Evolutionary conservation across 176 grass and related monocot species (phyloP), one percentile per base, ranked within the genome.

Genomic region (Lolium rigidum): DNA sequence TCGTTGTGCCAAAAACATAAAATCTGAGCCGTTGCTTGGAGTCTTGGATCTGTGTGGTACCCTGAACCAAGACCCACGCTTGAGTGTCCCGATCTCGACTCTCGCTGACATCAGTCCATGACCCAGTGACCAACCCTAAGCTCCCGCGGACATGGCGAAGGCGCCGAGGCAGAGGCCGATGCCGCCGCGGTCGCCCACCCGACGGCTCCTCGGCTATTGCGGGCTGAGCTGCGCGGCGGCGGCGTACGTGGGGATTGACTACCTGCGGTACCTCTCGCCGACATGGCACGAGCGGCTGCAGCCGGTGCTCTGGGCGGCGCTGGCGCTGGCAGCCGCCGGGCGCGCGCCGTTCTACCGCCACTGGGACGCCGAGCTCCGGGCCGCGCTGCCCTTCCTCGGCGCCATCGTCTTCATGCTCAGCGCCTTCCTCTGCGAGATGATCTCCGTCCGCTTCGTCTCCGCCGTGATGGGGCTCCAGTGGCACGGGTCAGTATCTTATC

Each of bases 381-480:
- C 87, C 24, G 97, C 90, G n/a, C 75, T 92, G 48, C 86, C 90
- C 44, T 98, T 98, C 75, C 85, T 98, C 75, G 92, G 69, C 6
- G 75, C 94, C 26, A 46, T 98, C 21, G 88, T 54, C 61, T 98
- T 98, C 90, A 82, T 99, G 90, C 92, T 99, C 56, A 35, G 83
- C 16, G 86, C 97, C 2, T 85, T 92, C 18, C 84, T 98, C 12
- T 85, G 77, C 76, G 97, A 98, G 83, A 17, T 13, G 17, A 88
- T 85, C 81, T 94, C 97, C 38, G 94, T 98, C 31, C 84, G 94
- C 20, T 95, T 89, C 81, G 92, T 94, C 70, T 94, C 90, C 43
- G 92, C 90, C n/a, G 90, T 98, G 44, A 89, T 98, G 56, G 97
- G 97, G 38, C 90, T 95, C 43, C 88, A 94, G 78, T 98, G 97